Percentiles rank a stretch among this genome's conserved stretches.
These are phyloP conservation scores for Hanseniaspora uvarum DNA, from an alignment of 1,139 yeast genomes.

Conservation along the genomic window DNA sequence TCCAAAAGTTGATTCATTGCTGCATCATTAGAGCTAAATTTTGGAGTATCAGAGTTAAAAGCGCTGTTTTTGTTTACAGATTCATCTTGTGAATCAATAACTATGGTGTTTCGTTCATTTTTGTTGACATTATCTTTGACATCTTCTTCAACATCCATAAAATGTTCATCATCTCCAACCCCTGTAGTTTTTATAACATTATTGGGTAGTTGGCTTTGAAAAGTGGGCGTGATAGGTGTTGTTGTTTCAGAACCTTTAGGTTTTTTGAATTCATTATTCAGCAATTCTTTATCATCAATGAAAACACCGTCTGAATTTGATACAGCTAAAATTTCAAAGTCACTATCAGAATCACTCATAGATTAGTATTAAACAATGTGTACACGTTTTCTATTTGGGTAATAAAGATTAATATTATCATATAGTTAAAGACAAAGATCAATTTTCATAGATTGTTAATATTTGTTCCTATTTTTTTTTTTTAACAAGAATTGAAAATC, in stretches of 20 bases:
- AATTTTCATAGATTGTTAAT: no score
- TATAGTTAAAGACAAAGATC: no score
- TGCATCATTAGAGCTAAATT: neutral
- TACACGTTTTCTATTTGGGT: neutral
- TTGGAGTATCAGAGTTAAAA: neutral
- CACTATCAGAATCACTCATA: conserved; percentile 13
- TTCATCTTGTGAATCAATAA: neutral
- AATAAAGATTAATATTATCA: no score
- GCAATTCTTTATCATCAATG: neutral
- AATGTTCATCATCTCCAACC: neutral
- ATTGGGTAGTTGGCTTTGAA: neutral
- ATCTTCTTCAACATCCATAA: conserved; percentile 3
- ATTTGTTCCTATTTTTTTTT: neutral
- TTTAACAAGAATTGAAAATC: no score
- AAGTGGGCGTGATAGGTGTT: neutral
- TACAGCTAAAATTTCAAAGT: conserved; percentile 12
- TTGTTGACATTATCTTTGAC: neutral
- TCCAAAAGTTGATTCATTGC: neutral
- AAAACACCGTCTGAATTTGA: neutral
- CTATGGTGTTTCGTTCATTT: neutral
- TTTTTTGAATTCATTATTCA: neutral
- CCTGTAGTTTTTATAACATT: neutral
- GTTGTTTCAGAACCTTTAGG: neutral
- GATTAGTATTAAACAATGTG: neutral
- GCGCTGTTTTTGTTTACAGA: neutral